Evolutionary conservation across 2,329 filamentous ascomycete genomes (phyloP).

Genomic region (Ophidiomyces ophidiicola): DNA sequence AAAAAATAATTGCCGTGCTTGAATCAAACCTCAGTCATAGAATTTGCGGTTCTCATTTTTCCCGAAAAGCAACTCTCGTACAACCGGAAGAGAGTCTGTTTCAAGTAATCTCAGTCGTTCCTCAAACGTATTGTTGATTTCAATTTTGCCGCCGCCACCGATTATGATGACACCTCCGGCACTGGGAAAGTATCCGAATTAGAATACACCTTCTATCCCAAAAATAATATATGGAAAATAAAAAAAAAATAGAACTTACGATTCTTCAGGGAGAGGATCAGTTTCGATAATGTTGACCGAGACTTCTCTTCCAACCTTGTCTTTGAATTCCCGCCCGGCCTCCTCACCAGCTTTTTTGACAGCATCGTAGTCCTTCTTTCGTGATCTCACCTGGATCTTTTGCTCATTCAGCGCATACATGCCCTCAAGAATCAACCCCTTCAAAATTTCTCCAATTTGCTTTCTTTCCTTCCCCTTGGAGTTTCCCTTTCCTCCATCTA

Average conservation of each 20-base stretch:
- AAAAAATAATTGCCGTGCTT: no score
- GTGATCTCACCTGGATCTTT: constrained; percentile 59
- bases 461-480: constrained; percentile 12
- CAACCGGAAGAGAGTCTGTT: constrained; percentile 68
- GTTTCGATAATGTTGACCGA: constrained; percentile 63
- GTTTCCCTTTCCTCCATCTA: constrained; percentile 34
- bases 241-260: constrained; percentile 47
- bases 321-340: constrained; percentile 73
- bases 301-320: constrained; percentile 57
- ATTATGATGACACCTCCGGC: constrained; percentile 72
- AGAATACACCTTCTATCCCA: constrained; percentile 12
- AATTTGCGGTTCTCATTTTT: constrained; percentile 94
- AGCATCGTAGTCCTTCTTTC: constrained; percentile 64
- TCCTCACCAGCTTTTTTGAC: constrained; percentile 67
- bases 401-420: constrained; percentile 77
- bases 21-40: constrained; percentile 79
- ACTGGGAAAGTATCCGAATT: constrained; percentile 37
- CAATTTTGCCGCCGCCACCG: constrained; percentile 80
- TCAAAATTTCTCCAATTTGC: constrained; percentile 65
- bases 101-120: constrained; percentile 77
- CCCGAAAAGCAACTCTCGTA: constrained; percentile 80
- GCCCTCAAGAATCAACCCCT: constrained; percentile 76
- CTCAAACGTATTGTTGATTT: constrained; percentile 97
- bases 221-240: background rate
- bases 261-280: constrained; percentile 65